Evolutionary conservation across 345 rosid genomes (phyloP).

Genomic region (Alliaria petiolata): DNA sequence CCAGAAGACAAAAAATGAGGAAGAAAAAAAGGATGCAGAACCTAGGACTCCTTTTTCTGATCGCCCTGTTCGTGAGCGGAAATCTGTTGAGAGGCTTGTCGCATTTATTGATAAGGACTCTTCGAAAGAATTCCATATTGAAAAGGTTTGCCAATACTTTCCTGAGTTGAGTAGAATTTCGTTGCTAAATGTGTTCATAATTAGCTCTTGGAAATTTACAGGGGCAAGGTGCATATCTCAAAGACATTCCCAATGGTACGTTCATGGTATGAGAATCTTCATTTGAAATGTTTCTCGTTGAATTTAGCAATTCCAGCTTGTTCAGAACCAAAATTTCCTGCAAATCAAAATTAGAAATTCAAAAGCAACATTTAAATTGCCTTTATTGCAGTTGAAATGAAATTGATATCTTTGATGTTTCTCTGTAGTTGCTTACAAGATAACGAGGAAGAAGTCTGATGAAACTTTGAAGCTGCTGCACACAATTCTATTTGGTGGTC

Average conservation of each 20-base stretch:
- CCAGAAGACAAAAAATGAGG: conserved; percentile 41
- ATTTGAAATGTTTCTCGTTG: not conserved
- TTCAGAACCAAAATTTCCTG: conserved; percentile 1
- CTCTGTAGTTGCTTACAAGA: conserved; percentile 72
- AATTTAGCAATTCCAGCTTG: not conserved
- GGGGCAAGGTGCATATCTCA: conserved; percentile 83
- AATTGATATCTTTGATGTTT: conserved; percentile 5
- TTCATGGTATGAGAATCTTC: not conserved
- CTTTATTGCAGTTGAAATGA: not conserved
- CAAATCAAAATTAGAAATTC: not conserved
- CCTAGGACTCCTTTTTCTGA: conserved; percentile 63
- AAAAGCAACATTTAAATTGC: not conserved
- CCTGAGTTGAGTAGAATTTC: conserved; percentile 9
- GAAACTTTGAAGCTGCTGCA: conserved; percentile 80
- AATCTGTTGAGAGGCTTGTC: conserved; percentile 94
- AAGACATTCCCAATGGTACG: conserved; percentile 94
- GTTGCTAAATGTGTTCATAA: not conserved
- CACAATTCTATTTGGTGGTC: conserved; percentile 57
- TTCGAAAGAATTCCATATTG: conserved; percentile 66
- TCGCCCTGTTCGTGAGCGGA: conserved; percentile 94
- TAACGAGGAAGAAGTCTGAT: conserved; percentile 70
- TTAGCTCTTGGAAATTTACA: conserved; percentile 40
- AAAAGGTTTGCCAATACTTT: conserved; percentile 51
- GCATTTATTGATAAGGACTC: conserved; percentile 73
- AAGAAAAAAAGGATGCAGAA: conserved; percentile 46